Evolutionary conservation across 2,329 filamentous ascomycete species (phyloP).

Genomic region (Aulographum hederae): DNA sequence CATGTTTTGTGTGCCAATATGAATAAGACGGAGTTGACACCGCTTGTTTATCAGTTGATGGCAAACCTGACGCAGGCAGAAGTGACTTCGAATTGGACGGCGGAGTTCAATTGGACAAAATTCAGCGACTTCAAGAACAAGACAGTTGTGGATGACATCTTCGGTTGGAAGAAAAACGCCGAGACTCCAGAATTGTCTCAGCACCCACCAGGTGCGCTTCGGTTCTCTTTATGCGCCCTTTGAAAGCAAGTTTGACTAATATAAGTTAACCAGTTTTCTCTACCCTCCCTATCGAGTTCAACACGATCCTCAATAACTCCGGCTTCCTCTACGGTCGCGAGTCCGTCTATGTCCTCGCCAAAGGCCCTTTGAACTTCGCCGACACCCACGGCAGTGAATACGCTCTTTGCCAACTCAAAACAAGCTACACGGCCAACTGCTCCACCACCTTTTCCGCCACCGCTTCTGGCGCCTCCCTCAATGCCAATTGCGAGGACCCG

Average conservation of each 20-base stretch:
- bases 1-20: slow-evolving; percentile 60
- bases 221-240: slow-evolving; percentile 29
- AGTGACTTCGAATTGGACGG: neutral
- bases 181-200: slow-evolving; percentile 22
- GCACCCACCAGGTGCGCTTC: slow-evolving; percentile 14
- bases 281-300: slow-evolving; percentile 39
- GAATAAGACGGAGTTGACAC: slow-evolving; percentile 36
- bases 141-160: slow-evolving; percentile 50
- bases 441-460: slow-evolving; percentile 36
- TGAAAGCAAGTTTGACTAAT: slow-evolving; percentile 26
- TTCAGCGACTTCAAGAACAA: slow-evolving; percentile 28
- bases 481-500: slow-evolving; percentile 40
- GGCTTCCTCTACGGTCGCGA: slow-evolving; percentile 22
- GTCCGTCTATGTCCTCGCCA: slow-evolving; percentile 46
- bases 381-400: slow-evolving; percentile 26
- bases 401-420: slow-evolving; percentile 49
- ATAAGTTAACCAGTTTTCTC: slow-evolving; percentile 22
- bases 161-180: slow-evolving; percentile 53
- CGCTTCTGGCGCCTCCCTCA: slow-evolving; percentile 36
- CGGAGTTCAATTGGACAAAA: neutral
- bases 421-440: slow-evolving; percentile 45
- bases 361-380: slow-evolving; percentile 20
- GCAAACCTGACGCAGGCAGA: no score
- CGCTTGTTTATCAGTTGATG: slow-evolving; percentile 48
- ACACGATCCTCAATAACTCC: slow-evolving; percentile 33